Percentiles rank a stretch among this genome's conserved stretches.
phyloP scores from a whole-genome alignment of 768 basidiomycete species.

The Rhizopogon sp. region DNA sequence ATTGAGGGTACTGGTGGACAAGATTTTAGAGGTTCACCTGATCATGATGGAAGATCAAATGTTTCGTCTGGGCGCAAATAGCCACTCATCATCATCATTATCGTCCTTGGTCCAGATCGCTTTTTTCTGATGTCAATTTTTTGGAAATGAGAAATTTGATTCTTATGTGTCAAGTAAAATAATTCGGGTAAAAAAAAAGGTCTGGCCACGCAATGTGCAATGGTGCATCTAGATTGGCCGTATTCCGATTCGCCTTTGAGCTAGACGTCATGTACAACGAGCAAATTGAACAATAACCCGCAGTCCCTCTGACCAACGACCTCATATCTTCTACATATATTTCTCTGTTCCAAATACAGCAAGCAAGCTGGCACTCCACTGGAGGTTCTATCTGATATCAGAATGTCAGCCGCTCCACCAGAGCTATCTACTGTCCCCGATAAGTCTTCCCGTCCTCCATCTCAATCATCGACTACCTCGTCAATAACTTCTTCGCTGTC shows the following conservation, averaged over 20 bases:
- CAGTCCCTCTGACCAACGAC: background rate
- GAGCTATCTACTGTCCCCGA: conserved; percentile 7
- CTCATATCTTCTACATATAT: background rate
- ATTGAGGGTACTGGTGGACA: background rate
- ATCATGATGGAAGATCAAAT: background rate
- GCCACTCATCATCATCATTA: background rate
- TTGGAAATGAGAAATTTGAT: conserved; percentile 1
- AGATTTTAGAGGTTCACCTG: background rate
- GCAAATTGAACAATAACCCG: background rate
- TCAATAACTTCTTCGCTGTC: conserved; percentile 14
- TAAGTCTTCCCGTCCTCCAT: conserved; percentile 1
- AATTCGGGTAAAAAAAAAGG: background rate
- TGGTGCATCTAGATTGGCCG: background rate
- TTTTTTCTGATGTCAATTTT: background rate
- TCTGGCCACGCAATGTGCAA: background rate
- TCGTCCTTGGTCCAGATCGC: background rate
- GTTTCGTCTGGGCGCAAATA: background rate
- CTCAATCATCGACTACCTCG: conserved; percentile 12
- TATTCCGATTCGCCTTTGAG: background rate
- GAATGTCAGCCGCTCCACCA: conserved; percentile 5
- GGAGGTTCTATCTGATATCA: conserved; percentile 9
- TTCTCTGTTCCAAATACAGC: background rate
- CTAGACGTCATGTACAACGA: conserved; percentile 2
- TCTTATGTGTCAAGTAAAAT: background rate
- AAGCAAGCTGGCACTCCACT: background rate